phyloP scores from a whole-genome alignment of 2,329 filamentous ascomycete species.

The Phoma sp. region DNA sequence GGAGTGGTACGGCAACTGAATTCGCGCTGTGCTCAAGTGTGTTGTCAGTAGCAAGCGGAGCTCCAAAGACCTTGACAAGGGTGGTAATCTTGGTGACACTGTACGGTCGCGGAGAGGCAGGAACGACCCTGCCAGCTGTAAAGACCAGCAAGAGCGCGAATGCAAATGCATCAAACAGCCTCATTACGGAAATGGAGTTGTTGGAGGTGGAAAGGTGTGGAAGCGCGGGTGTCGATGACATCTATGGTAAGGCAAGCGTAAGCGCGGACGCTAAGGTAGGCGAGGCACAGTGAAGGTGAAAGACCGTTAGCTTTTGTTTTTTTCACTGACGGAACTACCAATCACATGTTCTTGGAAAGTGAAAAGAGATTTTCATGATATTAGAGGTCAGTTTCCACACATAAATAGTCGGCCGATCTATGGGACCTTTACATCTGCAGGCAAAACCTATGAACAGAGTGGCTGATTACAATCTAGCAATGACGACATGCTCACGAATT shows the following conservation, averaged over 20 bases:
- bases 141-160: background rate
- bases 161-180: background rate
- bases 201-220: too few species aligned
- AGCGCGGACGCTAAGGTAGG: too few species aligned
- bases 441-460: background rate
- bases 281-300: background rate
- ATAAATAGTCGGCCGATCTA: too few species aligned
- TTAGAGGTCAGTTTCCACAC: too few species aligned
- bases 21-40: background rate
- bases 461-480: background rate
- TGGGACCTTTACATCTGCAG: background rate
- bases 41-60: background rate
- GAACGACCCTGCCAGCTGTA: background rate
- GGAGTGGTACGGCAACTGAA: background rate
- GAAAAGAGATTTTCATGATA: too few species aligned
- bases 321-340: too few species aligned
- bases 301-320: background rate
- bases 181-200: background rate
- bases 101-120: background rate
- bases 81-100: background rate
- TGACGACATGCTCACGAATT: conserved; percentile 8
- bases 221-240: too few species aligned
- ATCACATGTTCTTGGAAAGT: too few species aligned
- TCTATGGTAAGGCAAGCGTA: too few species aligned
- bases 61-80: background rate